Evolutionary conservation across 2,329 filamentous ascomycete genomes (phyloP), one percentile per base, ranked within the genome.

Genomic region (Rutstroemia sp.): DNA sequence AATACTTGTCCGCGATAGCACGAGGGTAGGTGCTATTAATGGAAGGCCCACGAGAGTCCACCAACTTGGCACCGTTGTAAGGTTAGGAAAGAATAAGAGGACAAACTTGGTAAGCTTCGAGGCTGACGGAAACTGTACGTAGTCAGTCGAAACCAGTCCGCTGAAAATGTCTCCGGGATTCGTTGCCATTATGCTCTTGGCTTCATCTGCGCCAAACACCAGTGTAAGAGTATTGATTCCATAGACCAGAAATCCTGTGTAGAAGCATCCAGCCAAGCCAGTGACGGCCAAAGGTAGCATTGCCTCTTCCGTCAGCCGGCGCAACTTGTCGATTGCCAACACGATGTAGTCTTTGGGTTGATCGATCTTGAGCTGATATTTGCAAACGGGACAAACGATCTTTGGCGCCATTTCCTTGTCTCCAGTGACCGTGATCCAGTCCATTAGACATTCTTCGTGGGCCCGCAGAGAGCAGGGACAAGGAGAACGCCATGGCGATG

Each of bases 401-500:
- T 84, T 84, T 1, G 81, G 80, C 21, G 80, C 76, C 72, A 96
- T 91, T 68, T 90, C 82, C 68, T 96, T 90, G 12, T 54, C 44
- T 49, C 30, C 52, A 25, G 52, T 49, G n/a, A 49, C 52, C n/a
- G 89, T 87, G 17, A 97, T 87, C 92, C 92, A 99, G 66, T 90
- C 87, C 40, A 97, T 78, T 62, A 97, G 79, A 69, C 92, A 96
- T 58, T 84, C 81, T 70, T 97, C 91, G 70, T 99, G 94, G 1
- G 92, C 94, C 56, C 89, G 88, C 40, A 99, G 78, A 12, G 89
- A 91, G 72, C 94, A 99, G 0, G 87, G 87, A 69, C 94, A 99
- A 1, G 94, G 92, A 54, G 87, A 88, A 46, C 89, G 84, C 92
- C 94, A 99, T 54, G 75, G 71, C 47, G 73, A 69, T 17, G 67